Evolutionary conservation across 2,329 filamentous ascomycete species (phyloP).

Genomic region (Calonectria naviculata): DNA sequence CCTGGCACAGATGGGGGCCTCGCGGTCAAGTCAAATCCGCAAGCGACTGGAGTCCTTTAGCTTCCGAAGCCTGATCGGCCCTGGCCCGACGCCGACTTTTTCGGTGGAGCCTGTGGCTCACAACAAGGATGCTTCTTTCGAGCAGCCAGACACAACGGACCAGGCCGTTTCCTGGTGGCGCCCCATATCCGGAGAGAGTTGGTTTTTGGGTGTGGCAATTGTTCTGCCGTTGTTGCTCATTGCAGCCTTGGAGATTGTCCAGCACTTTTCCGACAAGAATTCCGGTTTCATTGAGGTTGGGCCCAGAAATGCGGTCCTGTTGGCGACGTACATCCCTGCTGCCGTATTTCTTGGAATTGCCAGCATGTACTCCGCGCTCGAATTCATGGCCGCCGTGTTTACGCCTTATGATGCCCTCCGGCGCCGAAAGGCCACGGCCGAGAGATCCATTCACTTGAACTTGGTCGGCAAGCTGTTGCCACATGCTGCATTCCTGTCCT

Average conservation of each 20-base stretch:
- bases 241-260: conserved; percentile 33
- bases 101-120: conserved; percentile 24
- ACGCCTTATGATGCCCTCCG: conserved; percentile 35
- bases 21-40: conserved; percentile 23
- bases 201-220: conserved; percentile 39
- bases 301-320: conserved; percentile 30
- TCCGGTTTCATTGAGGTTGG: conserved; percentile 36
- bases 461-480: conserved; percentile 36
- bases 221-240: conserved; percentile 35
- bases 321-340: conserved; percentile 44
- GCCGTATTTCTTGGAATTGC: conserved; percentile 28
- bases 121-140: conserved; percentile 7
- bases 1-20: conserved; percentile 22
- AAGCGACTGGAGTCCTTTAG: conserved; percentile 16
- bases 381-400: conserved; percentile 34
- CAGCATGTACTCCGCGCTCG: conserved; percentile 36
- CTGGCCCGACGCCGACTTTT: conserved; percentile 16
- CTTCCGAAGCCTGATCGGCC: conserved; percentile 18
- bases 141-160: conserved; percentile 3
- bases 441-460: conserved; percentile 31
- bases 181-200: conserved; percentile 30
- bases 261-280: conserved; percentile 37
- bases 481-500: conserved; percentile 28
- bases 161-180: conserved; percentile 34
- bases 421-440: conserved; percentile 28